Base-by-base conservation (phyloP, 2,329 filamentous ascomycete species). In the Trichothecium sympodiale region DNA sequence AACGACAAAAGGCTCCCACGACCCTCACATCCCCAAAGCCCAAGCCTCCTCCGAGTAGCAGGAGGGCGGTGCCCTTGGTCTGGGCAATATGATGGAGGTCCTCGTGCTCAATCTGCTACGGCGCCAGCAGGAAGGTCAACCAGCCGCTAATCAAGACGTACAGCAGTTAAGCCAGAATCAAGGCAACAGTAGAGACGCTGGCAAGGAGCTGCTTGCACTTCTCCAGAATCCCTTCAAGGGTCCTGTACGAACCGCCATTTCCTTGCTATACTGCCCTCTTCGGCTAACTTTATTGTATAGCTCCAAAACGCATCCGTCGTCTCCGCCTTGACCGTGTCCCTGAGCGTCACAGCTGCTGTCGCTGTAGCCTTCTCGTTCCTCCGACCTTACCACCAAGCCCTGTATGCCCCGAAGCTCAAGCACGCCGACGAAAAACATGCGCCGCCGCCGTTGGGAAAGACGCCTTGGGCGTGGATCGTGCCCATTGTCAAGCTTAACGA, bases 401-500 rank as follows among this genome's bases (percentile, higher is more conserved):
- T 98, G 33, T 98, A 98, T 61, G 88, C 91, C 4, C 91, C 91
- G 29, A 89, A 93, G 55, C 69, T 93, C 33, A 94, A 94, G 56
- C 81, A 95, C 65, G 83, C 86, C 54, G 89, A 96, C 56, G 78
- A 86, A 46, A 86, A 82, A 58, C 87, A 94, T 62, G 76, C 83
- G 8, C 91, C 89, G 14, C 91, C 91, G 10, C 77, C 83, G 1
- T 71, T 96, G 49, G 84, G 83, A 38, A 93, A 82, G 52, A 82
- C 84, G n/a, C 64, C 89, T 8, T 87, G 94, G 54, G 80, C 86
- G 33, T 98, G 91, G 91, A 57, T 94, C 23, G 66, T 67, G 15
- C 88, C 89, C 0, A 64, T 98, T 23, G 69, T 87, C 59, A 74
- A 69, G 41, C 89, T 83, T 12, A 79, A 74, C 40, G 91, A 98